Evolutionary conservation across 768 basidiomycete genomes (phyloP).

Genomic region (Candolleomyces eurysporus): DNA sequence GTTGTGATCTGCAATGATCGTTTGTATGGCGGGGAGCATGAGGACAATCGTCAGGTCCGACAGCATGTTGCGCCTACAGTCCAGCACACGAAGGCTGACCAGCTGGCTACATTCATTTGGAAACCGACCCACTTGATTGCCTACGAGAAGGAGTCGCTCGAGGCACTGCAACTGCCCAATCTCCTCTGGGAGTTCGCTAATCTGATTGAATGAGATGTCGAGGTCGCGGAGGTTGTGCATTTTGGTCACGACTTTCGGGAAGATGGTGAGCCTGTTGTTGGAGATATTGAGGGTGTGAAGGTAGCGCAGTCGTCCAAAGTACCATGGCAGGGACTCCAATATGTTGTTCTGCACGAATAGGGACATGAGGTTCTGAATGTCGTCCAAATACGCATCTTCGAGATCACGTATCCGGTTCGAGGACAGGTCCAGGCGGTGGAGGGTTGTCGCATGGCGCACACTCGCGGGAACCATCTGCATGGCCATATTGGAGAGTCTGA

Average conservation of each 20-base stretch:
- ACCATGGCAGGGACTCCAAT: constrained; percentile 81
- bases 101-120: constrained; percentile 61
- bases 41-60: constrained; percentile 69
- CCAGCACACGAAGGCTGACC: constrained; percentile 62
- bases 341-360: constrained; percentile 90
- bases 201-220: constrained; percentile 93
- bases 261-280: constrained; percentile 84
- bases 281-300: constrained; percentile 87
- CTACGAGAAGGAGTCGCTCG: constrained; percentile 76
- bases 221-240: constrained; percentile 77
- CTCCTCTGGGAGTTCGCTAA: constrained; percentile 76
- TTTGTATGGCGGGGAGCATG: constrained; percentile 65
- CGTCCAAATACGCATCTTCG: constrained; percentile 80
- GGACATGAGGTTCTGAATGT: constrained; percentile 63
- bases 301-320: constrained; percentile 70
- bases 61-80: constrained; percentile 85
- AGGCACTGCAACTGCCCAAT: constrained; percentile 70
- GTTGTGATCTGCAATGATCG: constrained; percentile 80
- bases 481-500: constrained; percentile 87
- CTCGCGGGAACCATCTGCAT: constrained; percentile 91
- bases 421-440: constrained; percentile 84
- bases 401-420: constrained; percentile 90
- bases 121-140: constrained; percentile 75
- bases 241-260: constrained; percentile 75
- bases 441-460: constrained; percentile 68